Conservation (phyloP, 441 rosid species). For the Erysimum pusillum region DNA sequence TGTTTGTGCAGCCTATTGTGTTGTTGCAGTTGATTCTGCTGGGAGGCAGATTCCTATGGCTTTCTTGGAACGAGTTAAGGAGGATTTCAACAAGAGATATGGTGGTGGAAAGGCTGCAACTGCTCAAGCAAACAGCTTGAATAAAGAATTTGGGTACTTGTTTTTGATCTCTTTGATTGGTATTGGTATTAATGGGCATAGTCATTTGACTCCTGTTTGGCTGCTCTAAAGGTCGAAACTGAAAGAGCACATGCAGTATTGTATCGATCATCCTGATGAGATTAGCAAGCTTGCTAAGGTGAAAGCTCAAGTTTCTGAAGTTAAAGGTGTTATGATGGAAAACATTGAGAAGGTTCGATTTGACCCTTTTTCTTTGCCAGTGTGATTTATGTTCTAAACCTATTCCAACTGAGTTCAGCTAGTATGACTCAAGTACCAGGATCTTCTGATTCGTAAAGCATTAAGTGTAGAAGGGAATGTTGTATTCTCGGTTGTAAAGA, state of each 20-base stretch:
- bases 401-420: background rate
- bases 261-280: constrained; percentile 69
- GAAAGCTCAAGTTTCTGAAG: constrained; percentile 74
- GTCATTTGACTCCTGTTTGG: constrained; percentile 24
- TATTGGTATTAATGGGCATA: background rate
- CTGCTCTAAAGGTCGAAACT: constrained; percentile 54
- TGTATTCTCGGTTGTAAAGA: background rate
- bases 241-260: constrained; percentile 72
- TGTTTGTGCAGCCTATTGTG: constrained; percentile 78
- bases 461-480: background rate
- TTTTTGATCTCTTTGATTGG: constrained; percentile 12
- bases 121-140: constrained; percentile 77
- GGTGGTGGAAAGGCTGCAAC: constrained; percentile 90
- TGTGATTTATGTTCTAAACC: background rate
- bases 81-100: constrained; percentile 83
- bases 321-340: constrained; percentile 73
- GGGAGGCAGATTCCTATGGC: constrained; percentile 94
- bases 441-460: background rate
- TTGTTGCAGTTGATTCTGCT: constrained; percentile 90
- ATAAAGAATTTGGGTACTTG: constrained; percentile 83
- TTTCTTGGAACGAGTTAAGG: constrained; percentile 86
- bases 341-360: constrained; percentile 69
- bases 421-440: background rate
- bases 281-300: constrained; percentile 71
- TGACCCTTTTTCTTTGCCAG: background rate